phyloP scores from a whole-genome alignment of 176 grass and related monocot genomes.

The Rhipidocladum racemiflorum region DNA sequence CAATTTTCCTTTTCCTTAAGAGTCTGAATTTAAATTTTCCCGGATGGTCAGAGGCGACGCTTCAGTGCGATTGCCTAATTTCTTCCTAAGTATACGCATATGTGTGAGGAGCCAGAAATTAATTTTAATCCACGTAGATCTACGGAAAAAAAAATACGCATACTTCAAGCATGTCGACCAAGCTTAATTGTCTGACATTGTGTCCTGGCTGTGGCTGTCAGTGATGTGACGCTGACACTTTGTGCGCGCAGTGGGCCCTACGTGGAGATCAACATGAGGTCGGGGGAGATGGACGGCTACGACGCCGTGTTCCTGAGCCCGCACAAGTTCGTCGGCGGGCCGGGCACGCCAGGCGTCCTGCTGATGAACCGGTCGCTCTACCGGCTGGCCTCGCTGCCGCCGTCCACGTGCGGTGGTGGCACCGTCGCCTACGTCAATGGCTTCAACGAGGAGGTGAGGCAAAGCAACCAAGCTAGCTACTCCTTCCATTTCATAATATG shows the following conservation, averaged over 20 bases:
- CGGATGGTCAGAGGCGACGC: background rate
- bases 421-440: conserved; percentile 76
- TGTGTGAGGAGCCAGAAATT: background rate
- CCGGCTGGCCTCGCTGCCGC: conserved; percentile 33
- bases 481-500: too few species aligned
- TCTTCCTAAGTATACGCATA: background rate
- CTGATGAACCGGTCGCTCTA: conserved; percentile 70
- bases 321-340: conserved; percentile 87
- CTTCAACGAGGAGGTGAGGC: conserved; percentile 34
- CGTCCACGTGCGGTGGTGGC: conserved; percentile 75
- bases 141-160: background rate
- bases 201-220: background rate
- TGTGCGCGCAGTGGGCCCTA: conserved; percentile 56
- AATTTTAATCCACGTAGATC: background rate
- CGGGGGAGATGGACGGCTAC: conserved; percentile 68
- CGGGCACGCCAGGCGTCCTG: conserved; percentile 72
- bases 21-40: background rate
- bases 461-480: too few species aligned
- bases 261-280: conserved; percentile 77
- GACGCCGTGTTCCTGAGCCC: conserved; percentile 86
- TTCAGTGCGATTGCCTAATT: background rate
- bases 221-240: background rate
- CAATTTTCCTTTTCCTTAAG: background rate
- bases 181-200: background rate
- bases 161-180: background rate